Base-by-base conservation (phyloP, 345 rosid genomes). In the Melastoma malabathricum region DNA sequence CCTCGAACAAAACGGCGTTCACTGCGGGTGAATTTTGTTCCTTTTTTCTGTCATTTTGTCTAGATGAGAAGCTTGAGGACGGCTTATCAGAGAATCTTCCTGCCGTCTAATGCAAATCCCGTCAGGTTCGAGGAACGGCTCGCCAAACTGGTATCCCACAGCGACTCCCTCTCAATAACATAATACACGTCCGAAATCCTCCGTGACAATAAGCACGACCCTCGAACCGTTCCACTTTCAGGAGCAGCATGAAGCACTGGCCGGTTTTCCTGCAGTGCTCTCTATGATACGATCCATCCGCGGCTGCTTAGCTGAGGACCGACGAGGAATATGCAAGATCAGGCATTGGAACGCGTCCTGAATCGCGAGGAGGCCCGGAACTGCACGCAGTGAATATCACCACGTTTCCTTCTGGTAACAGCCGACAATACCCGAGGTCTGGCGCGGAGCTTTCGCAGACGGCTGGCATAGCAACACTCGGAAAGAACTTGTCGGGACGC, bases 241-340 rank as follows among this genome's bases (percentile, higher is more conserved):
- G 93, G 93, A 77, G 59, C 61, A 65, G 5, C 66, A 73, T 65
- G 66, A 66, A 62, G 73, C 72, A 50, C 52, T 84, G 73, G 57
- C 76, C 47, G 52, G 59, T 44, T 57, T 71, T 55, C 69, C 92
- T 59, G 68, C 68, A 38, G 88, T 92, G 23, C 25, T 41, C 22
- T 72, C 78, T 44, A 77, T 87, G 95, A 54, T 87, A 56, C 87
- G 64, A 62, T 92, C 95, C 50, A 72, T 87, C 51, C 83, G 81
- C 45, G 84, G 70, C 70, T 84, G 93, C 50, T 82, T 77, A 55
- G 48, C 74, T 18, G 81, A 68, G 77, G 73, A 69, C 66, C 93
- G 89, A 2, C 86, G 93, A 48, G 96, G 96, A 54, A 77, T 84
- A 64, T 84, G 95, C 84, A 92, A 77, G 69, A 79, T 72, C 63